phyloP scores from a whole-genome alignment of 495 filamentous ascomycete genomes.

The Cairneyella variabilis region DNA sequence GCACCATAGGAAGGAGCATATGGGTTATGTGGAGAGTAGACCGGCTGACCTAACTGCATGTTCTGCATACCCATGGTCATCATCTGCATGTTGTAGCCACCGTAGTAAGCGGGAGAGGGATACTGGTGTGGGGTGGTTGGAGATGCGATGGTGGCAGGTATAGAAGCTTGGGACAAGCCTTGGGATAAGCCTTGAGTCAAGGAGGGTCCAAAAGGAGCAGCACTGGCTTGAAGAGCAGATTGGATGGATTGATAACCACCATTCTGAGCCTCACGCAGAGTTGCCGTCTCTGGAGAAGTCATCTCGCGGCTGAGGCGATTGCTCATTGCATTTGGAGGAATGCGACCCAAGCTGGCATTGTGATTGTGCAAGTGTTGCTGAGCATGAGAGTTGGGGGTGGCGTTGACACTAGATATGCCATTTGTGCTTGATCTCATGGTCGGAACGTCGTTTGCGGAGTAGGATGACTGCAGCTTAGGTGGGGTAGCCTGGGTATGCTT shows the following conservation, averaged over 20 bases:
- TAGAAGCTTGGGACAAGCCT: slow-evolving; percentile 26
- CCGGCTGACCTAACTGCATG: slow-evolving; percentile 46
- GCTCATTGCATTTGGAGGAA: slow-evolving; percentile 57
- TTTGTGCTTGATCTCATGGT: slow-evolving; percentile 59
- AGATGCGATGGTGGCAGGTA: slow-evolving; percentile 32
- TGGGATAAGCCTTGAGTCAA: slow-evolving; percentile 33
- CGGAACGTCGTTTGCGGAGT: slow-evolving; percentile 86
- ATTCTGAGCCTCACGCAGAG: slow-evolving; percentile 42
- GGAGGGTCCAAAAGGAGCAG: slow-evolving; percentile 62
- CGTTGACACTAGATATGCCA: slow-evolving; percentile 32
- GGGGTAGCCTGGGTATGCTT: slow-evolving; percentile 46
- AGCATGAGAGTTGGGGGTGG: slow-evolving; percentile 61
- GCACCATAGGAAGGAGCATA: slow-evolving; percentile 38
- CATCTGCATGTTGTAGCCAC: slow-evolving; percentile 52
- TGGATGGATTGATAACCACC: slow-evolving; percentile 48
- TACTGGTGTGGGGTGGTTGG: slow-evolving; percentile 30
- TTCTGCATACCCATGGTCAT: slow-evolving; percentile 56
- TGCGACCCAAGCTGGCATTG: slow-evolving; percentile 75
- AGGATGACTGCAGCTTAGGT: slow-evolving; percentile 78
- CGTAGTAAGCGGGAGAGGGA: slow-evolving; percentile 36
- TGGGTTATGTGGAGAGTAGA: slow-evolving; percentile 45
- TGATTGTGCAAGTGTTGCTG: slow-evolving; percentile 81
- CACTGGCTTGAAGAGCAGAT: slow-evolving; percentile 73
- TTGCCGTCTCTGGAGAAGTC: slow-evolving; percentile 42
- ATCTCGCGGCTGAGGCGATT: slow-evolving; percentile 67